Base-by-base conservation (phyloP, 352 stramenopile genomes). In the Pythium chondricola region DNA sequence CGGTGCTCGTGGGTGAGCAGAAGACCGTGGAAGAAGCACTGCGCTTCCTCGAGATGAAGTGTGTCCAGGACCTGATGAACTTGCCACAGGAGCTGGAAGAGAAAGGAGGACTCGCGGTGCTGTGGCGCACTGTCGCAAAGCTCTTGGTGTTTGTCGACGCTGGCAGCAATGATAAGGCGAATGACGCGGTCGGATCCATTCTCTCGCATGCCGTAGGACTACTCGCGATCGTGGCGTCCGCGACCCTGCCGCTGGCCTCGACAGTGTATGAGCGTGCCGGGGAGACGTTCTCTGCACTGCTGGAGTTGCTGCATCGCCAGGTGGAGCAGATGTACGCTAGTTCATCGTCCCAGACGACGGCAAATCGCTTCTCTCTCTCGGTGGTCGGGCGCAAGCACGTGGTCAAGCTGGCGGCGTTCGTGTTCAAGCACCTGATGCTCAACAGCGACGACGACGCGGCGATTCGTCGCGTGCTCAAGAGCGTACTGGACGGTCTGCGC, bases 11-110 rank as follows among this genome's bases (percentile, higher is more conserved):
- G 7, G 7, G 13, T 13, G 29, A 33, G 52, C 57, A 67, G 35
- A 57, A 77, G 18, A 67, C 68, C 55, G 72, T 60, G 2, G 55
- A 83, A 27, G 79, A 88, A 46, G 75, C 80, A 20, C 56, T 91
- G 44, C 57, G 75, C 52, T 90, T 85, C 45, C 66, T 92, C 17
- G 80, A 91, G 46, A 78, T 83, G 69, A 89, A 88, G 44, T 81
- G 74, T 33, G 67, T 72, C 9, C 61, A 70, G 36, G 74, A 89
- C 38, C 51, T 83, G 2, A 36, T 58, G 30, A 78, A 43, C 53
- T 52, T 91, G 6, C 71, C 74, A 5, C 68, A 65, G 0, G 76
- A 88, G 45, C 59, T 88, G 21, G 64, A 67, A 16, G 69, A 63
- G 24, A 74, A 79, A 47, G 71, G 74, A 17, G 76, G 78, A 7